phyloP scores from a whole-genome alignment of 441 rosid genomes.

The Codiaeum variegatum region DNA sequence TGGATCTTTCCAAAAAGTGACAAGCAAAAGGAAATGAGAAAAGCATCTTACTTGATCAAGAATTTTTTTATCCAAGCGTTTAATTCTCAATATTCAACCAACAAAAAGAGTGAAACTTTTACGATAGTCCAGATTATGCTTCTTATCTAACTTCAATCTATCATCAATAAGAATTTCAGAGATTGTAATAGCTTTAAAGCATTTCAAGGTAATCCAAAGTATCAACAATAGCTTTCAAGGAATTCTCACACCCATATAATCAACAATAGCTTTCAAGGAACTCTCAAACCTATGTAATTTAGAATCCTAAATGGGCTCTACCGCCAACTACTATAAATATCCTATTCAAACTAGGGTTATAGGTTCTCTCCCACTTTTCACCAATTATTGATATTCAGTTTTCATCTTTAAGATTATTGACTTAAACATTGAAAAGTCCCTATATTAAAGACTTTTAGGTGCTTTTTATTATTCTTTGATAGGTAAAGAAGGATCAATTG shows the following conservation, averaged over 20 bases:
- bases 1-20: constrained; percentile 6
- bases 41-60: constrained; percentile 49
- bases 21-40: background rate
- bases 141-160: constrained; percentile 74
- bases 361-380: too few species aligned
- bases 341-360: too few species aligned
- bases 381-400: too few species aligned
- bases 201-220: constrained; percentile 47
- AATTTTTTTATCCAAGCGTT: constrained; percentile 74
- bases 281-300: too few species aligned
- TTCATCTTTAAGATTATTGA: too few species aligned
- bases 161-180: constrained; percentile 83
- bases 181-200: constrained; percentile 70
- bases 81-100: constrained; percentile 79
- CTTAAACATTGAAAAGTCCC: too few species aligned
- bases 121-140: constrained; percentile 69
- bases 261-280: too few species aligned
- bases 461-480: too few species aligned
- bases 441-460: too few species aligned
- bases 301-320: too few species aligned
- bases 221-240: constrained; percentile 57
- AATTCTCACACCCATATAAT: constrained; percentile 63
- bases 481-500: too few species aligned
- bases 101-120: constrained; percentile 51
- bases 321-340: too few species aligned